A percentile compares a stretch with the other conserved stretches of the same genome.
Conservation (phyloP, 148 eudicot species). For the Cornus controversa region DNA sequence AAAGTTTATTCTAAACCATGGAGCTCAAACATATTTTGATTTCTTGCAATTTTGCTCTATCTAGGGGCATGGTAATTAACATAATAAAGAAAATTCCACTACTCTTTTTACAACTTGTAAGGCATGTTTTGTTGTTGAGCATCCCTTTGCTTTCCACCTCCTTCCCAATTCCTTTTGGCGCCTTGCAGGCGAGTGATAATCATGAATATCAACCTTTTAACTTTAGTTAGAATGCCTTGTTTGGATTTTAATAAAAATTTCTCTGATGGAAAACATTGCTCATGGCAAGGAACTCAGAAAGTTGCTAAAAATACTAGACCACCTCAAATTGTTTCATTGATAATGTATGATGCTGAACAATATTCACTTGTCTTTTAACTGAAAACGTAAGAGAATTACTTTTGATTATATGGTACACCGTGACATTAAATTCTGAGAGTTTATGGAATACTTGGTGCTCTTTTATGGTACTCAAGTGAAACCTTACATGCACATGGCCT, state of each 20-base stretch:
- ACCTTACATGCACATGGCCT: background rate
- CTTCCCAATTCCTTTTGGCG: background rate
- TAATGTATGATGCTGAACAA: background rate
- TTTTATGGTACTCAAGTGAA: background rate
- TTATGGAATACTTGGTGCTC: background rate
- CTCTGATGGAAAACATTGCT: background rate
- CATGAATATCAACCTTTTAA: background rate
- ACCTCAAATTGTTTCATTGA: background rate
- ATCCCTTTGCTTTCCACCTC: background rate
- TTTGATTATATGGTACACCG: background rate
- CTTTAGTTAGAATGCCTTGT: background rate
- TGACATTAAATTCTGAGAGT: background rate
- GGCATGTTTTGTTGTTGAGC: background rate
- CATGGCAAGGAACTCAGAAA: background rate
- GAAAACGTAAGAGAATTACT: background rate
- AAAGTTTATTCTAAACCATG: background rate
- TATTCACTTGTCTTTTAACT: background rate
- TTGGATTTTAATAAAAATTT: background rate
- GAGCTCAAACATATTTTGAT: background rate
- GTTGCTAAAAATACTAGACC: background rate
- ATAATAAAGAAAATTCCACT: too few species aligned
- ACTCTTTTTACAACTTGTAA: background rate
- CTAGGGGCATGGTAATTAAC: background rate
- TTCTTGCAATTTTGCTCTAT: background rate
- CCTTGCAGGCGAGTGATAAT: background rate